Conservation (phyloP, 352 stramenopile species). For the Phytopythium aichiense region DNA sequence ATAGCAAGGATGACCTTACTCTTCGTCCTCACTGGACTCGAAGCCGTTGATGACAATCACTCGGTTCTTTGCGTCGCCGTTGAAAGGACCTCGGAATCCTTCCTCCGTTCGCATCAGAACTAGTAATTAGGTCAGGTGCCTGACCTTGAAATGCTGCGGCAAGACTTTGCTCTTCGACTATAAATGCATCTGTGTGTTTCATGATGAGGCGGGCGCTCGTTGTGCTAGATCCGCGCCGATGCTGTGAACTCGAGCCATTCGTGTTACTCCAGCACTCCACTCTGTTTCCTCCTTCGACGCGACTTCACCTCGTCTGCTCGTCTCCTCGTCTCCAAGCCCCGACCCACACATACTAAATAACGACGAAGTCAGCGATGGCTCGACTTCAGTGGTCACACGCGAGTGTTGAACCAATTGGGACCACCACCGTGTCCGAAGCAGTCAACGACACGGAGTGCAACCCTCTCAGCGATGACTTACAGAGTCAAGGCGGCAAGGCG, state of each 20-base stretch:
- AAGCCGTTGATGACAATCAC: too few relatives aligned
- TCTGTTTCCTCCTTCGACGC: too few relatives aligned
- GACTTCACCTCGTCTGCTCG: not conserved
- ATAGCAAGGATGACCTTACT: too few relatives aligned
- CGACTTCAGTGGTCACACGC: not conserved
- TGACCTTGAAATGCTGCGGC: not conserved
- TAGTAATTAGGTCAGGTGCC: not conserved
- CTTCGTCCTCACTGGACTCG: too few relatives aligned
- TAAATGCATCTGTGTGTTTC: not conserved
- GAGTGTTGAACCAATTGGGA: not conserved
- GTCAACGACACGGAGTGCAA: not conserved
- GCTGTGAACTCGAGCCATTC: too few relatives aligned
- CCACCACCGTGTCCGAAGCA: not conserved
- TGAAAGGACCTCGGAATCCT: not conserved
- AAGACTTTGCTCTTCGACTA: conserved; percentile 5
- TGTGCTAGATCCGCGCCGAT: too few relatives aligned
- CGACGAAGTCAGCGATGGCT: conserved; percentile 1
- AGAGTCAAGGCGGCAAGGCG: not conserved
- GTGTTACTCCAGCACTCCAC: too few relatives aligned
- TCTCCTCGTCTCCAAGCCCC: not conserved
- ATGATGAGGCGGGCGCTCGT: not conserved
- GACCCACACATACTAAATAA: not conserved
- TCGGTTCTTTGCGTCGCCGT: not conserved
- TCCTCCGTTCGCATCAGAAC: not conserved
- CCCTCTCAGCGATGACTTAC: not conserved